Evolutionary conservation across 768 basidiomycete species (phyloP), one percentile per base, ranked within the genome.

Genomic region (Asterophora lycoperdoides): DNA sequence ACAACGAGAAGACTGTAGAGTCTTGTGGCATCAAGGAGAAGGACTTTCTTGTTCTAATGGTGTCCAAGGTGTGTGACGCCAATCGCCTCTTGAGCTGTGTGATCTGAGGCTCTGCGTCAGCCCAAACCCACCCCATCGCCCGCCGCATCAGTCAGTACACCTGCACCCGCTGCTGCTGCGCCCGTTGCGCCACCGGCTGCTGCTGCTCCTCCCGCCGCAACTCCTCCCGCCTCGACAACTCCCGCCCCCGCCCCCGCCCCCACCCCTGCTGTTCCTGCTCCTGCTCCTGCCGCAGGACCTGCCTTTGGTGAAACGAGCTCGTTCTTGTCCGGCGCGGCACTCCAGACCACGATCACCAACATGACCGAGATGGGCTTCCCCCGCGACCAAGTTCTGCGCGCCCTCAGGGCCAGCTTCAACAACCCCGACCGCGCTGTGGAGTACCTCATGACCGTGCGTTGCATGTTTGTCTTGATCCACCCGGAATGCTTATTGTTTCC

Each of bases 21-120:
- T 86, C 88, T 39, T 89, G 86, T 61, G 82, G 86, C 46, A 89
- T 98, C 75, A 94, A 96, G 72, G 95, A 98, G 70, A 98, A 96
- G 73, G 95, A 96, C 67, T 99, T 99, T 72, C 72, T 98, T 52
- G 96, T 99, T n/a, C 81, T 99, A 36, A 99, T 98, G 95, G 90
- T 97, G 29, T 81, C 93, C 43, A 98, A 96, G 83, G 94, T 94
- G 54, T 43, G 72, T 37, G 6, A 6, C 23, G 33, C 17, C 29
- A 15, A n/a, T 45, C 45, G 26, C 18, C 30, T 33, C 17, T 35
- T 11, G n/a, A 48, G 63, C 29, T 44, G 62, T 8, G 13, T 41
- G 53, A 64, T 33, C 51, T 64, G 20, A 49, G 71, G 44, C 46
- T 10, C 29, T 29, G 38, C 33, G 39, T 28, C 6, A 62, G 60